Base-by-base conservation (phyloP, 2,329 filamentous ascomycete genomes). In the Nigrospora oryzae region DNA sequence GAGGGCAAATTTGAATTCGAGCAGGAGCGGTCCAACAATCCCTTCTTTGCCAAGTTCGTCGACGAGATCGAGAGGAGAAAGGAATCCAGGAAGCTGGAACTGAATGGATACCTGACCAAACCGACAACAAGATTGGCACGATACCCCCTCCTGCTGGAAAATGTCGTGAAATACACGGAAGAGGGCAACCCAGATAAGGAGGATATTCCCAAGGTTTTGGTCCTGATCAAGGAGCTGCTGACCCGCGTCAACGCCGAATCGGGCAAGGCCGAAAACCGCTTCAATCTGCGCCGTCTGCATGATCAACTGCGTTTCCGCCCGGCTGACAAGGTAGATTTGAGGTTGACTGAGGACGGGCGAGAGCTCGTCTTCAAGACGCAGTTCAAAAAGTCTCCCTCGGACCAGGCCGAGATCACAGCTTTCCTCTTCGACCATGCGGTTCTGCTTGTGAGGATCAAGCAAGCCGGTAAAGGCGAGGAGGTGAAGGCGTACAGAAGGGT, bases 1-100 rank as follows among this genome's bases (percentile, higher is more conserved):
- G 94, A 95, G 63, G 93, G 87, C 54, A 97, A 98, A 64, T 96
- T 91, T 59, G 93, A 96, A 61, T 98, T 97, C 61, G 93, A 98
- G 66, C 93, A 93, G 57, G 93, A 98, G 68, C 88, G 93, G 55
- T 84, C 86, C 14, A 78, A 82, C 46, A 98, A 98, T 57, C 78
- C 83, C 2, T 79, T 79, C 36, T 98, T 98, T 63, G 73, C 84
- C 42, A 88, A 86, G 57, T 96, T 97, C 55, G 93, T 97, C 23
- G 93, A 98, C 53, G 90, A 97, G 63, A 95, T 94, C 6, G 93
- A 98, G 65, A 78, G 93, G 47, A 79, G 95, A 55, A 96, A 96
- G 63, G 93, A 98, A 64, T 97, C 91, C 6, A 81, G 93, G 51
- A 98, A 98, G 67, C 74, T 98, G 39, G 93, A 98, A 65, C 73